phyloP scores from a whole-genome alignment of 305 asterid species.

The Solanum chacoense region DNA sequence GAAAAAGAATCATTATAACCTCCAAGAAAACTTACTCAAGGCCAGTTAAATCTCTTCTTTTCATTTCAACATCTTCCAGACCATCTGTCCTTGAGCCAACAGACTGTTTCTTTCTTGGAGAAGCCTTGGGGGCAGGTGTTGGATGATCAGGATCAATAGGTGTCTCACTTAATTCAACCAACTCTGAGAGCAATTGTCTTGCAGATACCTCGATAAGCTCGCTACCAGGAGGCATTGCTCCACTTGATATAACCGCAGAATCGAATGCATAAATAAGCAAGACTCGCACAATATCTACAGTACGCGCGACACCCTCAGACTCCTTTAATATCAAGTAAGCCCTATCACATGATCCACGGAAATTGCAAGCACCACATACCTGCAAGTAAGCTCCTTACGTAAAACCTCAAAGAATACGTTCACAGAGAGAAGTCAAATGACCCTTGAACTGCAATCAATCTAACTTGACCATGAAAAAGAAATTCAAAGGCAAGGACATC shows the following conservation, averaged over 20 bases:
- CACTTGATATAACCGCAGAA: constrained; percentile 42
- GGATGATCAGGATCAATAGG: constrained; percentile 46
- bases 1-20: neutral
- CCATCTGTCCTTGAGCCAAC: constrained; percentile 11
- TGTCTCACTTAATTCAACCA: constrained; percentile 67
- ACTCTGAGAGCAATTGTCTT: constrained; percentile 55
- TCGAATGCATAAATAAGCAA: constrained; percentile 61
- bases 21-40: constrained; percentile 34
- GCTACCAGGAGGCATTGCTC: constrained; percentile 39
- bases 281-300: constrained; percentile 73
- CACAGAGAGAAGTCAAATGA: neutral
- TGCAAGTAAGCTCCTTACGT: constrained; percentile 14
- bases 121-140: constrained; percentile 26
- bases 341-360: constrained; percentile 82
- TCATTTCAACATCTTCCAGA: constrained; percentile 32
- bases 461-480: neutral
- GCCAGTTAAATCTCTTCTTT: constrained; percentile 67
- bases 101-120: constrained; percentile 29
- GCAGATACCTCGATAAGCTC: constrained; percentile 56
- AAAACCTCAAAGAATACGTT: neutral
- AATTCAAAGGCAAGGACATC: neutral
- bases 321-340: constrained; percentile 51
- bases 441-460: neutral
- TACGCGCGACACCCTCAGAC: constrained; percentile 55
- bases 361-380: constrained; percentile 69